Conservation (phyloP, 352 stramenopile species). For the Phytophthora ohioensis region DNA sequence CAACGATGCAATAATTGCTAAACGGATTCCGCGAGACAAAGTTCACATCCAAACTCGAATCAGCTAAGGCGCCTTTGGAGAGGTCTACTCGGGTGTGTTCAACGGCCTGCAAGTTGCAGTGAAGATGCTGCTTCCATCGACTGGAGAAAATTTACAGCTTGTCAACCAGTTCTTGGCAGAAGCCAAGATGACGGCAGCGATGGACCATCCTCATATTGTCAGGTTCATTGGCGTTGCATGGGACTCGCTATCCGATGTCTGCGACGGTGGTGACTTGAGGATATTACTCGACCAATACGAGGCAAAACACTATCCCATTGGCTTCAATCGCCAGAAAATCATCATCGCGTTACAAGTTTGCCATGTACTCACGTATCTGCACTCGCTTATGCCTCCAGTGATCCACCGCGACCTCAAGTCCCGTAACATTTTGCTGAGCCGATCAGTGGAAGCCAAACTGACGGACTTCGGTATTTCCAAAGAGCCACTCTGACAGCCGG, state of each 20-base stretch:
- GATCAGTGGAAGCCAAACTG: slow-evolving; percentile 35
- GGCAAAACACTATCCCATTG: slow-evolving; percentile 2
- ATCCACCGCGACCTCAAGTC: slow-evolving; percentile 71
- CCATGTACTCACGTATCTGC: slow-evolving; percentile 35
- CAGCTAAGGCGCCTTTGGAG: slow-evolving; percentile 51
- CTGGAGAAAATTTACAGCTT: not conserved
- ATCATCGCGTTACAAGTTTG: slow-evolving; percentile 45
- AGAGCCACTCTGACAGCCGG: slow-evolving; percentile 31
- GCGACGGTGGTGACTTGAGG: slow-evolving; percentile 50
- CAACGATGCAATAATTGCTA: slow-evolving; percentile 40
- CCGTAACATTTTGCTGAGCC: slow-evolving; percentile 57
- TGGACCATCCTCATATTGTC: slow-evolving; percentile 49
- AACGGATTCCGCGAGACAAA: slow-evolving; percentile 41
- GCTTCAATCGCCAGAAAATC: slow-evolving; percentile 27
- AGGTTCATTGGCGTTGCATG: slow-evolving; percentile 51
- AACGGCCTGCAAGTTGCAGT: slow-evolving; percentile 44
- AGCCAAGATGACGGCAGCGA: slow-evolving; percentile 43
- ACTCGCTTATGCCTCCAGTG: slow-evolving; percentile 27
- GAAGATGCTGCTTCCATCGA: slow-evolving; percentile 41
- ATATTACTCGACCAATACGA: slow-evolving; percentile 39
- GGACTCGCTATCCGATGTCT: slow-evolving; percentile 49
- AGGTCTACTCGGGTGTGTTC: slow-evolving; percentile 52
- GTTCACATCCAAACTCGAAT: slow-evolving; percentile 27
- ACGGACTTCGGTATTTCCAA: slow-evolving; percentile 38
- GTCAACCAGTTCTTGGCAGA: slow-evolving; percentile 47